Percentiles rank a stretch among this genome's conserved stretches.
These are phyloP conservation scores for Lachancea meyersii DNA, from an alignment of 805 yeast species.

Conservation along the genomic window DNA sequence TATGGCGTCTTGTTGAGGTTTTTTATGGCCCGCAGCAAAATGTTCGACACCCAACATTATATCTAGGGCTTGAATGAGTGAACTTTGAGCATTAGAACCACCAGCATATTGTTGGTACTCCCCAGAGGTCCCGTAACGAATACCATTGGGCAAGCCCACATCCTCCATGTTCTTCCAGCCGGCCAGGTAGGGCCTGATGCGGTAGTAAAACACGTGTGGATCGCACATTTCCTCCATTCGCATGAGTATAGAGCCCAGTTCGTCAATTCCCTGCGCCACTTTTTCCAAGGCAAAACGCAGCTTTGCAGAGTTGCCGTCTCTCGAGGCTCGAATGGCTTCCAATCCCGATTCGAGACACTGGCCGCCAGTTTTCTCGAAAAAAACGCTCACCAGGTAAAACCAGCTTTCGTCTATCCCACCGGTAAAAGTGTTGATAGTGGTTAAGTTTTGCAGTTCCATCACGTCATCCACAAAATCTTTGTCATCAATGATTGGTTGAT, in stretches of 20 bases:
- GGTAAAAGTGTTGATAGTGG: conserved; percentile 78
- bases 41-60: conserved; percentile 71
- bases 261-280: conserved; percentile 70
- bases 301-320: conserved; percentile 40
- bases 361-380: conserved; percentile 79
- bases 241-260: conserved; percentile 64
- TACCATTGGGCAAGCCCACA: conserved; percentile 76
- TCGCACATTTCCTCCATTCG: conserved; percentile 91
- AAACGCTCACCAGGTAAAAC: conserved; percentile 86
- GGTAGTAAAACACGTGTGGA: conserved; percentile 83
- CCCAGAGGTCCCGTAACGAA: conserved; percentile 63
- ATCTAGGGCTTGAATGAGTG: conserved; percentile 82
- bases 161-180: conserved; percentile 93
- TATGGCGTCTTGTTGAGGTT: conserved; percentile 22
- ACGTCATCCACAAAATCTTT: conserved; percentile 30
- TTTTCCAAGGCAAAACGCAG: conserved; percentile 43
- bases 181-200: conserved; percentile 83
- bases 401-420: conserved; percentile 89
- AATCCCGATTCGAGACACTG: conserved; percentile 60
- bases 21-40: conserved; percentile 63
- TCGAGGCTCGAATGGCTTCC: conserved; percentile 54
- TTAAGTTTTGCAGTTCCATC: conserved; percentile 60
- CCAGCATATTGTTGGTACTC: conserved; percentile 62
- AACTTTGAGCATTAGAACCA: conserved; percentile 91
- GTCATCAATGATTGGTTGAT: conserved; percentile 45